A percentile compares a stretch with the other conserved stretches of the same genome.
Evolutionary conservation across 2,329 filamentous ascomycete species (phyloP).

Genomic region (Fusarium marasasianum): DNA sequence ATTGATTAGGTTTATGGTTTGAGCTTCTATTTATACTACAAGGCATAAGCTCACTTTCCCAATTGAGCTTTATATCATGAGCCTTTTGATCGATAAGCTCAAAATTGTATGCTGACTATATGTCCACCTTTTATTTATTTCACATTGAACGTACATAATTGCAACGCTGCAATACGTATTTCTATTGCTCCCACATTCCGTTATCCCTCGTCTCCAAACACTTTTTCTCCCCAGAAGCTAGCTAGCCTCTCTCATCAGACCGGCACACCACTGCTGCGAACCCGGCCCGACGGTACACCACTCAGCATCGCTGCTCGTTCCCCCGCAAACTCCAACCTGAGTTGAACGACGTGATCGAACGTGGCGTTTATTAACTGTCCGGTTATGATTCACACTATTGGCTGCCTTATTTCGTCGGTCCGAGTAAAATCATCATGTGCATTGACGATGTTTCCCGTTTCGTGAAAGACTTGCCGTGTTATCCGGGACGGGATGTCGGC

Average conservation of each 20-base stretch:
- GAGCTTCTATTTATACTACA: too few species aligned
- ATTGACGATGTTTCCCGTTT: not conserved
- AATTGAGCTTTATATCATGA: too few species aligned
- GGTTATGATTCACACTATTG: not conserved
- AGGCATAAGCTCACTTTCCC: too few species aligned
- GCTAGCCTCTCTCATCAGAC: not conserved
- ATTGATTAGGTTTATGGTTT: too few species aligned
- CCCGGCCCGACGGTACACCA: not conserved
- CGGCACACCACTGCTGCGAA: not conserved
- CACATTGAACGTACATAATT: too few species aligned
- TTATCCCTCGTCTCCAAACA: not conserved
- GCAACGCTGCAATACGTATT: too few species aligned
- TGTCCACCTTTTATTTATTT: too few species aligned
- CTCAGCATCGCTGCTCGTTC: not conserved
- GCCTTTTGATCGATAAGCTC: too few species aligned
- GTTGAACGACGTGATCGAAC: not conserved
- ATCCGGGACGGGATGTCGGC: not conserved
- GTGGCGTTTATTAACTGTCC: not conserved
- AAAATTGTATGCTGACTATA: accelerated
- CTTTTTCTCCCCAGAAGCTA: not conserved
- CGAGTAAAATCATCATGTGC: not conserved
- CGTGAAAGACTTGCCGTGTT: not conserved
- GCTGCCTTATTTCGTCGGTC: not conserved
- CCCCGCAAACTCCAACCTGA: not conserved
- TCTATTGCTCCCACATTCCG: not conserved